Percentiles rank a stretch among this genome's conserved stretches.
Evolutionary conservation across 2,329 filamentous ascomycete genomes (phyloP).

Genomic region (Paraconiothyrium brasiliense): DNA sequence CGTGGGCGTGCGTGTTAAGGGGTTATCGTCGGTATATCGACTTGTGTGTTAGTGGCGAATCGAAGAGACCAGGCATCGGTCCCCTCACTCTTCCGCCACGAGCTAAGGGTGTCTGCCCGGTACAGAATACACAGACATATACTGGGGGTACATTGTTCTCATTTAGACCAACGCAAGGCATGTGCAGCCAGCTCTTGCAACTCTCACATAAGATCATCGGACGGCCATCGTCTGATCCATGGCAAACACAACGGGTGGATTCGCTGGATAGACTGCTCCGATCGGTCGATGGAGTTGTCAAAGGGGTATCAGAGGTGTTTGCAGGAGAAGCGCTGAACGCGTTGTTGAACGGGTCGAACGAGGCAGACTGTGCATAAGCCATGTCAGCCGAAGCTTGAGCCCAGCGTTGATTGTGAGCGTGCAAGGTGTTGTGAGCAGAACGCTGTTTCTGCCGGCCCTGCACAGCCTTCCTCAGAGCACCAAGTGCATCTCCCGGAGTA

Average conservation of each 20-base stretch:
- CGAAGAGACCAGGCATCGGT: constrained; percentile 34
- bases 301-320: constrained; percentile 58
- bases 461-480: constrained; percentile 53
- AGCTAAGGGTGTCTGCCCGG: constrained; percentile 45
- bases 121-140: constrained; percentile 53
- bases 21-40: constrained; percentile 38
- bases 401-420: constrained; percentile 58
- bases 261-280: constrained; percentile 61
- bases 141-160: constrained; percentile 55
- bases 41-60: constrained; percentile 46
- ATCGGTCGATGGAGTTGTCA: constrained; percentile 63
- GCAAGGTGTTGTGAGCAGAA: constrained; percentile 48
- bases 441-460: constrained; percentile 48
- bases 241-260: constrained; percentile 66
- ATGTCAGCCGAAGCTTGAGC: constrained; percentile 54
- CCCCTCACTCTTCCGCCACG: constrained; percentile 46
- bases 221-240: constrained; percentile 62
- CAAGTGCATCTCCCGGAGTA: constrained; percentile 50
- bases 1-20: constrained; percentile 2
- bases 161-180: constrained; percentile 65
- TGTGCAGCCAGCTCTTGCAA: constrained; percentile 71
- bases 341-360: constrained; percentile 51
- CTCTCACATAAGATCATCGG: constrained; percentile 71
- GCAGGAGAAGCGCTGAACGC: constrained; percentile 54
- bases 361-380: constrained; percentile 28